Base-by-base conservation (phyloP, 2,329 filamentous ascomycete genomes). In the Alternaria triticina region DNA sequence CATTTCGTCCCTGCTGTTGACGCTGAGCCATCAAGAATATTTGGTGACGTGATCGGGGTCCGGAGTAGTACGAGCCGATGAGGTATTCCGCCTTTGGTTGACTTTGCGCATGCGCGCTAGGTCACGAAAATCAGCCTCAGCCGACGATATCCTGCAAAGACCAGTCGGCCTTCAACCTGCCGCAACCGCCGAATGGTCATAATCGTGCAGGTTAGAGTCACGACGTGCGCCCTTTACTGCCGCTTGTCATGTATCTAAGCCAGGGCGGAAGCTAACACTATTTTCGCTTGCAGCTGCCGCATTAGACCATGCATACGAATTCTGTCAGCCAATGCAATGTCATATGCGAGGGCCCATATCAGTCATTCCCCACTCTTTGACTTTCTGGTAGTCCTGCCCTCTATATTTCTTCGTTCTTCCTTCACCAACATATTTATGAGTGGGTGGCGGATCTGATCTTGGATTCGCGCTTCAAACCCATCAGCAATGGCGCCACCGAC, bases 251-350 rank as follows among this genome's bases (percentile, higher is more conserved):
- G 23, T 59, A 45, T 58, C 57, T 40, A 56, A 61, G n/a, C 20
- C 22, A 74, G 67, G 72, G 72, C 70, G 68, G 44, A 59, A 57
- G 67, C 70, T 62, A 71, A 60, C 47, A 59, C 59, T 56, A 47
- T 28, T 6, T 54, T 60, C 71, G 68, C 65, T 25, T 73, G 56
- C 28, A 66, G 61, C 64, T 74, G 27, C 69, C 68, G 45, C 49
- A 70, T 72, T 60, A 30, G 65, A 58, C 46, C 17, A 60, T 56
- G 33, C 28, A 6, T 51, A 15, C 45, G 46, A 17, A 44, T 54
- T 44, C 44, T 49, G 17, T 43, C 46, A 47, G 62, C 60, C 61
- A 60, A 65, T 65, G 57, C 47, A 60, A 62, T 50, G 55, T 47
- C 59, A 58, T 15, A 51, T 20, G 15, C 5, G 17, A 51, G 28